A percentile compares a stretch with the other conserved stretches of the same genome.
These are phyloP conservation scores for Dysphania ambrosioides DNA, from an alignment of 148 eudicot species.

Conservation along the genomic window DNA sequence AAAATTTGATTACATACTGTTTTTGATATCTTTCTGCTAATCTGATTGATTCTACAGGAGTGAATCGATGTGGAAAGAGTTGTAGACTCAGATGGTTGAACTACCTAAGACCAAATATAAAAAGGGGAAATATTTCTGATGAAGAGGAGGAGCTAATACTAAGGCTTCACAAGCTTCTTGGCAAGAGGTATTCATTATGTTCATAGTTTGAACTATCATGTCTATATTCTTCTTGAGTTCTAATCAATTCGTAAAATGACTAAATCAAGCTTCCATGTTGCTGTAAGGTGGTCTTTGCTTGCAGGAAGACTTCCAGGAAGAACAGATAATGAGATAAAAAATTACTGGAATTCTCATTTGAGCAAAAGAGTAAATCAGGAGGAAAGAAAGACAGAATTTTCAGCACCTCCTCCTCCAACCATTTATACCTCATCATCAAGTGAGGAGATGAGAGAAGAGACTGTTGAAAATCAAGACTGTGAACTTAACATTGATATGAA, in stretches of 20 bases:
- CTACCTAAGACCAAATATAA: constrained; percentile 69
- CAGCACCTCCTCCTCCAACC: constrained; percentile 15
- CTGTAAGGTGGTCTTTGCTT: constrained; percentile 56
- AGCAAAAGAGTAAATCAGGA: constrained; percentile 49
- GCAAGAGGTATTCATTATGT: constrained; percentile 47
- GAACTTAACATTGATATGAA: constrained; percentile 27
- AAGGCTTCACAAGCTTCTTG: constrained; percentile 74
- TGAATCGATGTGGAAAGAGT: constrained; percentile 66
- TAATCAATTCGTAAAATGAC: not conserved
- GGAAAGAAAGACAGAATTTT: constrained; percentile 20
- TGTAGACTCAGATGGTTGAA: constrained; percentile 81
- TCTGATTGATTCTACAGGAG: too few relatives aligned
- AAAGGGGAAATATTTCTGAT: constrained; percentile 63
- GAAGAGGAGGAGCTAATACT: constrained; percentile 69
- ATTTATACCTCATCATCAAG: not conserved
- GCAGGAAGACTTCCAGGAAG: constrained; percentile 74
- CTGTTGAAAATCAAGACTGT: constrained; percentile 18
- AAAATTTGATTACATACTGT: too few relatives aligned
- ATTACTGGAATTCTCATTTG: constrained; percentile 86
- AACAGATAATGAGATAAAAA: constrained; percentile 75
- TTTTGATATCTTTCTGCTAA: too few relatives aligned
- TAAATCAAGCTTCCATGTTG: not conserved
- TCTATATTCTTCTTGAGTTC: too few relatives aligned
- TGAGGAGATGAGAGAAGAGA: constrained; percentile 17
- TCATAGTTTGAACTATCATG: too few relatives aligned